Base-by-base conservation (phyloP, 2,329 filamentous ascomycete genomes). In the Xenosphaeropsis pyriputrescens region DNA sequence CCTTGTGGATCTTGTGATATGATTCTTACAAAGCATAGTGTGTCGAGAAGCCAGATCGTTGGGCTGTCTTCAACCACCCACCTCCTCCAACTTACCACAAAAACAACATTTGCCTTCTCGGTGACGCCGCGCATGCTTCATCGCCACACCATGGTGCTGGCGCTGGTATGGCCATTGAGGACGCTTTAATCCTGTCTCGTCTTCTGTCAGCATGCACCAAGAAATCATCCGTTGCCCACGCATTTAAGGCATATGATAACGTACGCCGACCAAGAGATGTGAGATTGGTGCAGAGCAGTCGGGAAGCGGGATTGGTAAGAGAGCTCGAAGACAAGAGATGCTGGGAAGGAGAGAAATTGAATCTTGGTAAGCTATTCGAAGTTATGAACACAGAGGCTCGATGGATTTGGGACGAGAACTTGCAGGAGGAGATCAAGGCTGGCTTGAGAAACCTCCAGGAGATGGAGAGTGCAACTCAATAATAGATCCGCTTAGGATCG, bases 41-140 rank as follows among this genome's bases (percentile, higher is more conserved):
- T 38, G 62, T 68, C 58, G 55, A 64, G 36, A 64, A 66, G 35
- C 60, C 62, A 5, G 62, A 53, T 36, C 52, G 63, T n/a, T 67
- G 63, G 64, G 63, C 59, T 0, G 40, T 67, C 0, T 67, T 64
- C 47, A 53, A 67, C 34, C 57, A 65, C 37, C 51, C 46, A 2
- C 58, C 57, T 7, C 56, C 62, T 4, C 45, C 36, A 26, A 42
- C 41, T 7, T 68, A 61, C 29, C 57, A 55, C 41, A 54, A 55
- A 13, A 57, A 57, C 7, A 54, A 60, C 1, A 47, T 67, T 14
- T 62, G 58, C 36, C 58, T 77, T 3, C 52, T 72, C 0, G 75
- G 74, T 5, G 74, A 79, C 47, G 71, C 73, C 0, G 74, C 73
- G 0, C 74, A 79, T 50, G 72, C 71, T 0, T 68, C 68, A 32